A percentile compares a stretch with the other conserved stretches of the same genome.
phyloP scores from a whole-genome alignment of 352 stramenopile genomes.

The Globisporangium acanthophoron region DNA sequence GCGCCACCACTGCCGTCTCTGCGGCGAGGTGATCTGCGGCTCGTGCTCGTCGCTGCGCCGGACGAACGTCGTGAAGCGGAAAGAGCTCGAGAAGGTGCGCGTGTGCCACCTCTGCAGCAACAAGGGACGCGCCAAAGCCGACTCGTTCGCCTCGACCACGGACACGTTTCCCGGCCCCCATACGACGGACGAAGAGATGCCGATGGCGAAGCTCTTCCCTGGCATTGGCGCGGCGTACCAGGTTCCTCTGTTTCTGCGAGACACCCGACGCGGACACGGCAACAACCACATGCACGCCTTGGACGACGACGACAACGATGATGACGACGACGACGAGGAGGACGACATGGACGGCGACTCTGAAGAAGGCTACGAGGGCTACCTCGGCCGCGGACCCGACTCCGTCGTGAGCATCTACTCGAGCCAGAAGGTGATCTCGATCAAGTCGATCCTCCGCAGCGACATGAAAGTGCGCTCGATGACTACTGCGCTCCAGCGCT shows the following conservation, averaged over 20 bases:
- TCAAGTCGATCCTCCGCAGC: constrained; percentile 34
- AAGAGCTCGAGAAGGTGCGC: constrained; percentile 43
- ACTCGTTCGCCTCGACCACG: constrained; percentile 23
- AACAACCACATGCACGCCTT: not conserved
- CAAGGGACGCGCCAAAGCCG: constrained; percentile 28
- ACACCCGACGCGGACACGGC: not conserved
- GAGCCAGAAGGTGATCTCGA: constrained; percentile 55
- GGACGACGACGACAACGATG: constrained; percentile 1
- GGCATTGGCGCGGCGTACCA: not conserved
- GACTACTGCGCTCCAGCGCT: not conserved
- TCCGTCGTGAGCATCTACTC: constrained; percentile 11
- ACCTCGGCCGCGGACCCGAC: constrained; percentile 15
- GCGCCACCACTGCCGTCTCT: constrained; percentile 62
- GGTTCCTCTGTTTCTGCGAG: not conserved
- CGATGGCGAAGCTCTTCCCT: constrained; percentile 14
- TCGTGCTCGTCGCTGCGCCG: constrained; percentile 42
- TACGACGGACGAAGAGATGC: constrained; percentile 18
- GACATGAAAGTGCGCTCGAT: constrained; percentile 12
- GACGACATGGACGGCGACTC: constrained; percentile 12
- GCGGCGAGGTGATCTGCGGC: constrained; percentile 57
- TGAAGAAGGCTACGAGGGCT: constrained; percentile 23
- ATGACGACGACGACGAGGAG: constrained; percentile 4
- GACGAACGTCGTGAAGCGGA: constrained; percentile 28
- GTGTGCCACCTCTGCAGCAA: constrained; percentile 71
- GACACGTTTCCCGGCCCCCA: constrained; percentile 22